Evolutionary conservation across 2,329 filamentous ascomycete species (phyloP).

Genomic region (Rhexocercosporidium sp.): DNA sequence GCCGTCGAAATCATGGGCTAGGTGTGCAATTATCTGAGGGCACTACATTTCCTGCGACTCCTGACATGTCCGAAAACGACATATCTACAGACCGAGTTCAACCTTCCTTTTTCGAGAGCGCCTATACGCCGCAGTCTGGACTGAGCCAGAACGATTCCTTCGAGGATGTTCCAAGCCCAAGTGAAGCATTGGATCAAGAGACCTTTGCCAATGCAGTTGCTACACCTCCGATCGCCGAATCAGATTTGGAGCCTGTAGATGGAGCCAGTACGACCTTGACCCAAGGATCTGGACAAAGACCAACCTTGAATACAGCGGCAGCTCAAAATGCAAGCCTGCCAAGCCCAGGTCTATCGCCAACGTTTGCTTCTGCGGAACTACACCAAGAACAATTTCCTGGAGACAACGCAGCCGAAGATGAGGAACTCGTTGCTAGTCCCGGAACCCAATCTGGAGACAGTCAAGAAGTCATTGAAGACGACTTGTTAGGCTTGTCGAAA

Average conservation of each 20-base stretch:
- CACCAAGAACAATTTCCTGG: constrained; percentile 43
- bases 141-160: constrained; percentile 47
- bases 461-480: constrained; percentile 35
- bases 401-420: constrained; percentile 50
- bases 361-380: constrained; percentile 72
- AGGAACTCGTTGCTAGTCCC: constrained; percentile 43
- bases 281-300: constrained; percentile 53
- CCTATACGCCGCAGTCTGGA: constrained; percentile 53
- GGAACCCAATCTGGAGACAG: constrained; percentile 39
- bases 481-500: constrained; percentile 42
- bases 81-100: constrained; percentile 40
- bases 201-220: constrained; percentile 67
- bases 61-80: constrained; percentile 61
- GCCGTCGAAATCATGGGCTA: constrained; percentile 31
- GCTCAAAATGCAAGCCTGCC: constrained; percentile 91
- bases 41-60: constrained; percentile 55
- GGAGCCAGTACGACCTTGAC: constrained; percentile 57
- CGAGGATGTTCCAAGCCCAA: constrained; percentile 32
- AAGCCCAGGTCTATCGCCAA: constrained; percentile 92
- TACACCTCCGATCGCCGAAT: constrained; percentile 77
- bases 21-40: constrained; percentile 32
- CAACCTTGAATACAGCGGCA: constrained; percentile 69
- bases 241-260: constrained; percentile 66
- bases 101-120: constrained; percentile 43
- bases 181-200: constrained; percentile 48